Base-by-base conservation (phyloP, 139 green algal genomes). In the Raphidocelis subcapitata region DNA sequence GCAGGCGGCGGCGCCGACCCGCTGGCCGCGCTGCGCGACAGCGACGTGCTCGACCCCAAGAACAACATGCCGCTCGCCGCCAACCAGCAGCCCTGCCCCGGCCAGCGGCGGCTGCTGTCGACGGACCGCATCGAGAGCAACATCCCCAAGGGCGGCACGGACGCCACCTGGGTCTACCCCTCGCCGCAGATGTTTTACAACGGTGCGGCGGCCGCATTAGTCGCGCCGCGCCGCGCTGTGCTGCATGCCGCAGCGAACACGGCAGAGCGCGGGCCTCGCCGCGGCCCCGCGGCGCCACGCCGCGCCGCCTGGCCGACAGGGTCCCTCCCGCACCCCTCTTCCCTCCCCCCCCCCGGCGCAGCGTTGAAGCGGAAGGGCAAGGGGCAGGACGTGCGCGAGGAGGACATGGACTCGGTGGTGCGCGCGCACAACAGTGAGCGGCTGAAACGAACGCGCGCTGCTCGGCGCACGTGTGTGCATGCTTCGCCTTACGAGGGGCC, bases 111-210 rank as follows among this genome's bases (percentile, higher is more conserved):
- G 67, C 82, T 84, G 0, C 83, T 98, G 3, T 92, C 91, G 36
- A 93, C 84, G 1, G 79, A 92, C 1, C 75, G 94, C 3, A 64
- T 90, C 3, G 33, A 65, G 5, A 94, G 84, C 21, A 97, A 59
- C 37, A 98, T 98, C 56, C 93, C 94, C 26, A 98, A 98, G 73
- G 89, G 92, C 37, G 93, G 93, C 37, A 95, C 92, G 29, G 73
- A 86, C 0, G 57, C 23, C 29, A 97, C 89, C 1, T 98, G 94
- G 94, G 33, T 86, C 0, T 98, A 97, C 67, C 94, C 94, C 8
- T 97, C 92, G 24, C 91, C 94, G 8, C 94, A 98, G 73, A 98
- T 98, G 94, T 97, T 98, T 47, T 98, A 92, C 82, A 98, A 98
- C 77, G 90, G 91, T 94, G 73, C 55, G 83, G 26, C 36, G 15